Evolutionary conservation across 768 basidiomycete species (phyloP).

Genomic region (Saitozyma podzolica): DNA sequence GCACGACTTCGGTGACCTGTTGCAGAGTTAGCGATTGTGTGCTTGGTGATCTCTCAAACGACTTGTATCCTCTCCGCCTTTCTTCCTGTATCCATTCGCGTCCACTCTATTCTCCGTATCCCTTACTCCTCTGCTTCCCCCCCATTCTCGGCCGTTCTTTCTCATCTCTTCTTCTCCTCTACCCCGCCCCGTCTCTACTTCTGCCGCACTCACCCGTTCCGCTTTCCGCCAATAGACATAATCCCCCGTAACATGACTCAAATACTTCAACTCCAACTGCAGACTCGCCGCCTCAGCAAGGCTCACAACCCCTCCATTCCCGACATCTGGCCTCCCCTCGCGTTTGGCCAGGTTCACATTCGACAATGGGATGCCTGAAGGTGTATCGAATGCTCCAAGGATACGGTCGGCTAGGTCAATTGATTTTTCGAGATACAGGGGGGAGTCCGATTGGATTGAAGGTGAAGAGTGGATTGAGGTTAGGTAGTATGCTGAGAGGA

Average conservation of each 20-base stretch:
- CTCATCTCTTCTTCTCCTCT: no score
- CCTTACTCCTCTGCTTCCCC: no score
- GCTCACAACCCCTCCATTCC: conserved; percentile 66
- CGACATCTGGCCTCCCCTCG: conserved; percentile 63
- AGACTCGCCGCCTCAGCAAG: conserved; percentile 85
- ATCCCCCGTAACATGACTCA: conserved; percentile 75
- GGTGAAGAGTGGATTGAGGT: conserved; percentile 54
- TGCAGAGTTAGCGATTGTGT: neutral
- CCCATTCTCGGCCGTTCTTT: no score
- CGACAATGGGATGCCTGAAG: conserved; percentile 77
- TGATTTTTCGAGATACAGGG: conserved; percentile 72
- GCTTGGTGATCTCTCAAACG: neutral
- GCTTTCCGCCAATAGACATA: conserved; percentile 76
- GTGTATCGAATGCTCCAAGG: conserved; percentile 76
- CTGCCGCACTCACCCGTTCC: conserved; percentile 58
- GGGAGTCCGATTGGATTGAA: conserved; percentile 56
- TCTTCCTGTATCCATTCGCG: no score
- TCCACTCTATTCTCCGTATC: no score
- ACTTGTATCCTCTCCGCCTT: no score
- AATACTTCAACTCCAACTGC: conserved; percentile 86
- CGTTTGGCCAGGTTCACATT: conserved; percentile 69
- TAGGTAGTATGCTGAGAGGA: conserved; percentile 81
- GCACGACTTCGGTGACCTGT: conserved; percentile 72
- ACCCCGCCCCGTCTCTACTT: no score
- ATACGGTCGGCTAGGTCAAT: conserved; percentile 83